Conservation (phyloP, 257 asterid species). For the Ballota nigra region DNA sequence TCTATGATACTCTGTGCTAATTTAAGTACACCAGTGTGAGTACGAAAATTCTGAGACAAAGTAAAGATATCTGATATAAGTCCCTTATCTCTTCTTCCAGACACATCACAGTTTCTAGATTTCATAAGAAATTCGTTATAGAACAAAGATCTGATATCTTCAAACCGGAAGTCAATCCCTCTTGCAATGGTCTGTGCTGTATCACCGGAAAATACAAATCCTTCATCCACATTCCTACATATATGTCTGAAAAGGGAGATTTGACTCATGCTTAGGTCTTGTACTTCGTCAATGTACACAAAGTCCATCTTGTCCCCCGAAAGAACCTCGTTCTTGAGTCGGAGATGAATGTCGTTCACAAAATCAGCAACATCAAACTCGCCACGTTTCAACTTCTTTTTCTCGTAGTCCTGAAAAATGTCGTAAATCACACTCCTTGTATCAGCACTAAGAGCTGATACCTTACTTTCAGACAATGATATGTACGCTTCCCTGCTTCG, state of each 20-base stretch:
- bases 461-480: constrained; percentile 37
- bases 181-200: constrained; percentile 66
- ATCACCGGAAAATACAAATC: constrained; percentile 61
- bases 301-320: constrained; percentile 61
- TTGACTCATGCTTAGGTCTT: constrained; percentile 64
- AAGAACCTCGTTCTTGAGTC: constrained; percentile 33
- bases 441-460: constrained; percentile 40
- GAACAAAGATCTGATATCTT: constrained; percentile 55
- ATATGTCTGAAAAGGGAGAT: constrained; percentile 52
- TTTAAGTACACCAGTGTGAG: constrained; percentile 58
- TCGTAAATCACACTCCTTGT: constrained; percentile 42
- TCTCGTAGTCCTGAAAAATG: constrained; percentile 57
- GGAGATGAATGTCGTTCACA: constrained; percentile 49
- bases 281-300: constrained; percentile 76
- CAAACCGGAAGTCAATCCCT: constrained; percentile 61
- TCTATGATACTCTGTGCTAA: constrained; percentile 66
- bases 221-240: constrained; percentile 55
- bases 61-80: constrained; percentile 37
- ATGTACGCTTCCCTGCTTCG: constrained; percentile 38
- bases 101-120: constrained; percentile 8
- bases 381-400: constrained; percentile 43
- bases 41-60: constrained; percentile 54
- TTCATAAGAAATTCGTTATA: constrained; percentile 46
- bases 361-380: constrained; percentile 77
- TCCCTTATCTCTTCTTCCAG: constrained; percentile 40